phyloP scores from a whole-genome alignment of 768 basidiomycete species.

The Leucosporidium scottii region DNA sequence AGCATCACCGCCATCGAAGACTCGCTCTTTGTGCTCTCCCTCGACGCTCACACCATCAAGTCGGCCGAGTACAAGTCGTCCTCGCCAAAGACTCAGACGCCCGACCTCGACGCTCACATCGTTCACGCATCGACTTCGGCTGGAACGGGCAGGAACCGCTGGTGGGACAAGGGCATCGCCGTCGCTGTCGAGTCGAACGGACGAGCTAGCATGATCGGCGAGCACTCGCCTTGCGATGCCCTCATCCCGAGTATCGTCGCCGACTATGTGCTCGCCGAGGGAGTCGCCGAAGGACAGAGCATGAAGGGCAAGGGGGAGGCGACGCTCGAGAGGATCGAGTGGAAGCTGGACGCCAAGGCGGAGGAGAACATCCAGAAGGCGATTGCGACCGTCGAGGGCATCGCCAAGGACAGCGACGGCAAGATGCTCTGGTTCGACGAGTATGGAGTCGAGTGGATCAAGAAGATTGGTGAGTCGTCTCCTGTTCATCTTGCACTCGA shows the following conservation, averaged over 20 bases:
- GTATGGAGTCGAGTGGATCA: slow-evolving; percentile 84
- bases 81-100: slow-evolving; percentile 23
- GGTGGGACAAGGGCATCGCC: slow-evolving; percentile 81
- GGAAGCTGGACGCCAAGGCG: slow-evolving; percentile 61
- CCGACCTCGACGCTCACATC: slow-evolving; percentile 63
- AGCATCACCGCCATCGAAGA: slow-evolving; percentile 60
- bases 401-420: slow-evolving; percentile 74
- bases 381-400: slow-evolving; percentile 50
- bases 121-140: slow-evolving; percentile 61
- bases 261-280: slow-evolving; percentile 68
- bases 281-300: slow-evolving; percentile 28
- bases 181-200: slow-evolving; percentile 77
- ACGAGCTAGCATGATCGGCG: slow-evolving; percentile 77
- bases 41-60: slow-evolving; percentile 63
- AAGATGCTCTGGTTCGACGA: slow-evolving; percentile 72
- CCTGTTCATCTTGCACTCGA: too few relatives aligned
- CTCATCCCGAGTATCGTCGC: slow-evolving; percentile 78
- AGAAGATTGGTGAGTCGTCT: slow-evolving; percentile 60
- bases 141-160: slow-evolving; percentile 65
- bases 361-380: slow-evolving; percentile 56
- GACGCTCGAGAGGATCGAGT: slow-evolving; percentile 62
- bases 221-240: slow-evolving; percentile 85
- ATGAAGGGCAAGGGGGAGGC: background rate
- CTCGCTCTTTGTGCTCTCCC: slow-evolving; percentile 70
- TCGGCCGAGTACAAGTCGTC: slow-evolving; percentile 27